Evolutionary conservation across 768 basidiomycete species (phyloP).

Genomic region (Cubamyces sp.): DNA sequence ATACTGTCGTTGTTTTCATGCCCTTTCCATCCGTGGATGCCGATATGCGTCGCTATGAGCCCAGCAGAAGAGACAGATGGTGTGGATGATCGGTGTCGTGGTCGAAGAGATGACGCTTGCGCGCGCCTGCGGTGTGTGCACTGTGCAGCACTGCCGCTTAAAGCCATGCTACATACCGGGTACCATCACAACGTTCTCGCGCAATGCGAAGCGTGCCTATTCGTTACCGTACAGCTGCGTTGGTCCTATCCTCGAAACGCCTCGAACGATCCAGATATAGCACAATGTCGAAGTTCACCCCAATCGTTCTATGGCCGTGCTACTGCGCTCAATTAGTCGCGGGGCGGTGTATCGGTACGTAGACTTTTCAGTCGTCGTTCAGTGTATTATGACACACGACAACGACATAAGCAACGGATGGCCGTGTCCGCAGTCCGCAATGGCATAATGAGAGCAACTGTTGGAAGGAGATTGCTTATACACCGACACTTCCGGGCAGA

Average conservation of each 20-base stretch:
- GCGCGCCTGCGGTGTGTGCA: neutral
- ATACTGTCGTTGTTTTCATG: neutral
- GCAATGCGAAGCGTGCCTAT: too few species aligned
- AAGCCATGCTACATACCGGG: too few species aligned
- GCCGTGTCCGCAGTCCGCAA: constrained; percentile 7
- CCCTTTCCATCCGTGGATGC: too few species aligned
- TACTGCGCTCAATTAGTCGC: too few species aligned
- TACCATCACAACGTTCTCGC: too few species aligned
- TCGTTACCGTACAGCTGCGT: neutral
- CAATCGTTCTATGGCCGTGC: neutral
- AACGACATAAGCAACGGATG: constrained; percentile 13
- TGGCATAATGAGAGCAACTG: neutral
- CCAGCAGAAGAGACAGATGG: neutral
- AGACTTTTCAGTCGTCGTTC: neutral
- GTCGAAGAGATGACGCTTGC: constrained; percentile 12
- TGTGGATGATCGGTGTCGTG: neutral
- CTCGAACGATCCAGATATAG: constrained; percentile 3
- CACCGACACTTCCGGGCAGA: constrained; percentile 3
- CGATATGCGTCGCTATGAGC: too few species aligned
- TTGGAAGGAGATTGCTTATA: constrained; percentile 14
- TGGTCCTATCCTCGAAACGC: neutral
- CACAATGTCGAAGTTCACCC: neutral
- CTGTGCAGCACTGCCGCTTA: too few species aligned
- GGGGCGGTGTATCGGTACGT: constrained; percentile 1
- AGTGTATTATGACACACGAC: constrained; percentile 2